These are phyloP conservation scores for Sclerotinia borealis DNA, from an alignment of 2,329 filamentous ascomycete genomes.

Conservation along the genomic window DNA sequence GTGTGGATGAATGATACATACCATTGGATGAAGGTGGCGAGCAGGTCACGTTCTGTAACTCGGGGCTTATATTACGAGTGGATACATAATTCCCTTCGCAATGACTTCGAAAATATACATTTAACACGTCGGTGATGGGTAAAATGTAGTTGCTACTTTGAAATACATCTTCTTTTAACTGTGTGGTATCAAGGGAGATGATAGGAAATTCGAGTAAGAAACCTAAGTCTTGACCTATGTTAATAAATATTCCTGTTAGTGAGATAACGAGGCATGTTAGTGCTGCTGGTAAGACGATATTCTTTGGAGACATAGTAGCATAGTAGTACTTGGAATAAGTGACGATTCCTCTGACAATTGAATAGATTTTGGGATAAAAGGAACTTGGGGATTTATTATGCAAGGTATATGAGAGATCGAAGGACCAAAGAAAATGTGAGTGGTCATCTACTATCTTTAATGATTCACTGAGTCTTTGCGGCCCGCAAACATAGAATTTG, in stretches of 20 bases:
- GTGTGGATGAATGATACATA: neutral
- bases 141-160: neutral
- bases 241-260: neutral
- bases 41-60: neutral
- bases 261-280: neutral
- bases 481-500: neutral
- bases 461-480: neutral
- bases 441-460: neutral
- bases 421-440: neutral
- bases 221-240: neutral
- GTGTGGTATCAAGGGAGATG: neutral
- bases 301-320: neutral
- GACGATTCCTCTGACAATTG: neutral
- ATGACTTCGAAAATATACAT: neutral
- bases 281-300: neutral
- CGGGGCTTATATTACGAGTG: neutral
- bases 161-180: neutral
- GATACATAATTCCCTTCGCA: neutral
- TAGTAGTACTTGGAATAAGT: neutral
- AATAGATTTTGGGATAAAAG: no score
- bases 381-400: neutral
- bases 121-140: neutral
- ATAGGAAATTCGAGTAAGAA: neutral
- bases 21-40: neutral
- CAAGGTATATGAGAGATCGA: neutral